These are phyloP conservation scores for Bacidia gigantensis DNA, from an alignment of 495 filamentous ascomycete genomes.

Conservation along the genomic window DNA sequence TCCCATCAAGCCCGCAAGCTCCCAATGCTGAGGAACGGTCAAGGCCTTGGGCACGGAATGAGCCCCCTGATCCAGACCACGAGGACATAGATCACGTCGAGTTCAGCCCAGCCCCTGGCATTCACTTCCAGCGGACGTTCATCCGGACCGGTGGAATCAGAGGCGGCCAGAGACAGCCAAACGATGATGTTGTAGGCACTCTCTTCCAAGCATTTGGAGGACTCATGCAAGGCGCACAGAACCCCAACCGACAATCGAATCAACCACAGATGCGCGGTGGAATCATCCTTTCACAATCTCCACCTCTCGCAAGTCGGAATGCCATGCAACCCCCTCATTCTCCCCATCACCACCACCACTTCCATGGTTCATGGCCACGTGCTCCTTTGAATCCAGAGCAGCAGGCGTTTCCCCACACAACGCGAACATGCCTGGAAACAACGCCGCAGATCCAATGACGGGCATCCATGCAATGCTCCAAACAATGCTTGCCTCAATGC, in stretches of 20 bases:
- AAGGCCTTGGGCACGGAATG: slow-evolving; percentile 9
- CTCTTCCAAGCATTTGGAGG: slow-evolving; percentile 5
- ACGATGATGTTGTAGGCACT: not conserved
- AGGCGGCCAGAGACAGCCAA: not conserved
- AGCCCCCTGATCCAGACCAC: slow-evolving; percentile 26
- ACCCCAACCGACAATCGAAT: not conserved
- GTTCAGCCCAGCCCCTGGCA: slow-evolving; percentile 25
- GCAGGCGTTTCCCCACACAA: slow-evolving; percentile 1
- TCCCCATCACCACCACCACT: slow-evolving; percentile 9
- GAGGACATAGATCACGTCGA: slow-evolving; percentile 25
- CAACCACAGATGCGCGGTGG: not conserved
- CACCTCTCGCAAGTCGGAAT: not conserved
- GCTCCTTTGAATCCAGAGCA: slow-evolving; percentile 1
- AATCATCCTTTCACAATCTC: not conserved
- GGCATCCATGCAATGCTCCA: slow-evolving; percentile 5
- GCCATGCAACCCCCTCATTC: not conserved
- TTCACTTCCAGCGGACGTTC: slow-evolving; percentile 22
- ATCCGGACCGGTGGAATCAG: slow-evolving; percentile 9
- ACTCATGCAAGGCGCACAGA: slow-evolving; percentile 3
- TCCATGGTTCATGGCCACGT: slow-evolving; percentile 2
- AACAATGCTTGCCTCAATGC: not conserved
- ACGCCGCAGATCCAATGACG: not conserved
- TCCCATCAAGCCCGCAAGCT: slow-evolving; percentile 11
- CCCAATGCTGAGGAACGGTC: slow-evolving; percentile 22
- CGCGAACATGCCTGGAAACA: slow-evolving; percentile 1